Percentiles rank a stretch among this genome's conserved stretches.
phyloP scores from a whole-genome alignment of 805 yeast genomes.

The Cyberlindnera maritima region DNA sequence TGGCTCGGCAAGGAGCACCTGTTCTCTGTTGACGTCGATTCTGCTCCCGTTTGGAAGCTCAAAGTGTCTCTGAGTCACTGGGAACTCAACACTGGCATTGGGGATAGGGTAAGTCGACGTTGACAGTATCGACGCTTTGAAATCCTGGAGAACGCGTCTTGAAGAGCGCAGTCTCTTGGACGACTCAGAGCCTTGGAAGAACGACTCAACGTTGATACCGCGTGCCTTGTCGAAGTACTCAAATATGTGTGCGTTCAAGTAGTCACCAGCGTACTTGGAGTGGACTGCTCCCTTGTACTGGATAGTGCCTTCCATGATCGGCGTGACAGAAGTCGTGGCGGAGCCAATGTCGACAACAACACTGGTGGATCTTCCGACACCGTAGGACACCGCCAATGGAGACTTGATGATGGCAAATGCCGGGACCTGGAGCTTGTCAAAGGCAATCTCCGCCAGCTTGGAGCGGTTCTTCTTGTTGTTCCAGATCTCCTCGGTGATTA shows the following conservation, averaged over 20 bases:
- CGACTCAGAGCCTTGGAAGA: conserved; percentile 33
- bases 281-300: conserved; percentile 62
- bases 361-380: conserved; percentile 75
- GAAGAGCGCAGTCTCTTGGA: conserved; percentile 37
- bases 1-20: conserved; percentile 59
- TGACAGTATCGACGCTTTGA: conserved; percentile 41
- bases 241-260: conserved; percentile 61
- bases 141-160: conserved; percentile 42
- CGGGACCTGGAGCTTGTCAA: conserved; percentile 73
- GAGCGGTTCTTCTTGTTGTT: conserved; percentile 55
- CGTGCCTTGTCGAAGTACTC: conserved; percentile 40
- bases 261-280: conserved; percentile 83
- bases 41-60: conserved; percentile 59
- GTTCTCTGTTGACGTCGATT: conserved; percentile 49
- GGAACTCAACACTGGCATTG: conserved; percentile 31
- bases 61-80: conserved; percentile 40
- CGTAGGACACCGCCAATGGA: conserved; percentile 74
- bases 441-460: conserved; percentile 66
- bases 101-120: conserved; percentile 40
- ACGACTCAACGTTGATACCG: conserved; percentile 14
- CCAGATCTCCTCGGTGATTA: conserved; percentile 66
- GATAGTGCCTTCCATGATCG: conserved; percentile 72
- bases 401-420: conserved; percentile 70
- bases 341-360: conserved; percentile 81
- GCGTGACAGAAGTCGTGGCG: conserved; percentile 66